A percentile compares a stretch with the other conserved stretches of the same genome.
phyloP scores from a whole-genome alignment of 805 yeast genomes.

The Candida ulmi region DNA sequence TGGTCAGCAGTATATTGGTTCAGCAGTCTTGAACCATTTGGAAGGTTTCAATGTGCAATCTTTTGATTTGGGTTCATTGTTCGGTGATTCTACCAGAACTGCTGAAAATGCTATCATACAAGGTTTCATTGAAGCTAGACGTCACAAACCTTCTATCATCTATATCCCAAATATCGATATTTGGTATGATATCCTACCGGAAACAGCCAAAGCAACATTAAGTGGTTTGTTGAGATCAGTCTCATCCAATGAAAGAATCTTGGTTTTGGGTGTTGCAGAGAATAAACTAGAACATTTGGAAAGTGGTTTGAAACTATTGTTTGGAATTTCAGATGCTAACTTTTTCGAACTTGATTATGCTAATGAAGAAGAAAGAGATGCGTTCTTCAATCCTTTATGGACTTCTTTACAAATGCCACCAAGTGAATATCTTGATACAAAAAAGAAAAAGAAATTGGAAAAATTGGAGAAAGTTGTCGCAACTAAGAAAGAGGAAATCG shows the following conservation, averaged over 20 bases:
- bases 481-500: conserved; percentile 26
- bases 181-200: conserved; percentile 66
- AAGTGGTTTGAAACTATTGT: conserved; percentile 44
- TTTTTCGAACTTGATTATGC: conserved; percentile 42
- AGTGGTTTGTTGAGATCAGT: conserved; percentile 63
- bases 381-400: conserved; percentile 53
- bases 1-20: conserved; percentile 82
- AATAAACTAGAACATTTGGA: conserved; percentile 33
- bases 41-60: conserved; percentile 91
- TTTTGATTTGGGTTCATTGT: conserved; percentile 71
- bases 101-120: conserved; percentile 83
- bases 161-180: conserved; percentile 78
- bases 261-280: conserved; percentile 71
- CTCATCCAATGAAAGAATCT: conserved; percentile 63
- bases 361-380: conserved; percentile 36
- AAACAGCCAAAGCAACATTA: conserved; percentile 66
- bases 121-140: conserved; percentile 76
- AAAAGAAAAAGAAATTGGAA: conserved; percentile 27
- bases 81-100: conserved; percentile 72
- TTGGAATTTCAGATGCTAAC: conserved; percentile 51
- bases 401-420: conserved; percentile 64
- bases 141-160: conserved; percentile 84
- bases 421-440: conserved; percentile 59
- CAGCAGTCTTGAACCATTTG: conserved; percentile 73
- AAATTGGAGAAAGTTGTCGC: conserved; percentile 33